Conservation (phyloP, 2,329 filamentous ascomycete species). For the Cucurbitaria berberidis region DNA sequence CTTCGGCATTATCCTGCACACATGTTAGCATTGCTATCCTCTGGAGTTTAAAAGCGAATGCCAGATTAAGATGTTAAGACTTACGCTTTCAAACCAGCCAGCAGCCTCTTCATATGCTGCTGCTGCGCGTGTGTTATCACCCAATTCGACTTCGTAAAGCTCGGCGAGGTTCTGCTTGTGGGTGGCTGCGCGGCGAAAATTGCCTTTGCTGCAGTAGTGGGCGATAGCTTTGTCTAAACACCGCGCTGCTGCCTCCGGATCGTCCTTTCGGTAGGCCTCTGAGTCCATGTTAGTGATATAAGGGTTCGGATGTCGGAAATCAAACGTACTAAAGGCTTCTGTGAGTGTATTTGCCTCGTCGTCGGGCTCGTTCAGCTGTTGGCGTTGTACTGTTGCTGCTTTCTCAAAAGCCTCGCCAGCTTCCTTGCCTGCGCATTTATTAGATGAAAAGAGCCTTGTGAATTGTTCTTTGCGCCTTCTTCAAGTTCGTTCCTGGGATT, state of each 20-base stretch:
- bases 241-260: conserved; percentile 80
- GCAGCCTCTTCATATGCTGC: conserved; percentile 86
- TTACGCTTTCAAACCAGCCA: conserved; percentile 75
- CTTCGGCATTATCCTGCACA: conserved; percentile 46
- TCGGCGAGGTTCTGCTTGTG: conserved; percentile 90
- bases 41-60: neutral
- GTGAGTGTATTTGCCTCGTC: conserved; percentile 87
- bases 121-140: conserved; percentile 77
- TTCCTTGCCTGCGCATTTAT: conserved; percentile 69
- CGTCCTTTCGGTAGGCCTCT: conserved; percentile 84
- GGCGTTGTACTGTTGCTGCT: conserved; percentile 79
- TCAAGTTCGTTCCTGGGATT: neutral
- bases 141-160: conserved; percentile 80
- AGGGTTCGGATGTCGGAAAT: fast-evolving
- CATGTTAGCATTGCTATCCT: conserved; percentile 19
- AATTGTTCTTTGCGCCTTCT: neutral
- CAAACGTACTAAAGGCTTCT: conserved; percentile 75
- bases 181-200: conserved; percentile 87
- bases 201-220: conserved; percentile 87
- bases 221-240: conserved; percentile 80
- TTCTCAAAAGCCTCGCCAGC: conserved; percentile 85
- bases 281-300: conserved; percentile 14
- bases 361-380: conserved; percentile 86
- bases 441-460: neutral
- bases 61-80: conserved; percentile 13